Evolutionary conservation across 345 rosid genomes (phyloP).

Genomic region (Gossypium raimondii): DNA sequence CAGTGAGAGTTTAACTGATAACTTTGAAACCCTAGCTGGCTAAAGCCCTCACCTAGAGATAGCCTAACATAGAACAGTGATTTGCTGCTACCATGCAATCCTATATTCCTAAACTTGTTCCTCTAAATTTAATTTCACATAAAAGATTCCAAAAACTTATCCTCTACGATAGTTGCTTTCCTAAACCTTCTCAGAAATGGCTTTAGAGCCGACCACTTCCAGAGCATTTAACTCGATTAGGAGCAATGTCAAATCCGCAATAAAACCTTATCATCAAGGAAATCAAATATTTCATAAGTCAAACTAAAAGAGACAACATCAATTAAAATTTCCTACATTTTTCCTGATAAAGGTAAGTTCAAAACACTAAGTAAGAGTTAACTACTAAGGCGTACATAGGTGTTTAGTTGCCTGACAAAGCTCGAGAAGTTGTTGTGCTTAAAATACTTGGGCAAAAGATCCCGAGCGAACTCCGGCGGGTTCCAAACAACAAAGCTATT

Average conservation of each 20-base stretch:
- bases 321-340: neutral
- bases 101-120: neutral
- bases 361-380: neutral
- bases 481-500: constrained; percentile 90
- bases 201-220: neutral
- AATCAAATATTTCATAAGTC: neutral
- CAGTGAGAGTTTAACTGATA: neutral
- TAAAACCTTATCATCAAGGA: neutral
- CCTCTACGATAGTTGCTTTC: neutral
- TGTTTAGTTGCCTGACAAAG: constrained; percentile 85
- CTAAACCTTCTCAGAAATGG: constrained; percentile 3
- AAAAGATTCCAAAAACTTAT: neutral
- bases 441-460: constrained; percentile 75
- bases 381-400: constrained; percentile 47
- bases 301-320: neutral
- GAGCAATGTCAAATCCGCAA: neutral
- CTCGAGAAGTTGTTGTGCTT: constrained; percentile 94
- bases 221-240: neutral
- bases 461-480: constrained; percentile 78
- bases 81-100: neutral
- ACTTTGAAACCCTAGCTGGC: neutral
- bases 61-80: neutral
- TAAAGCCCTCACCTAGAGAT: neutral
- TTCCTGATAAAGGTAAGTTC: neutral
- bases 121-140: neutral